Percentiles rank a stretch among this genome's conserved stretches.
Evolutionary conservation across 495 filamentous ascomycete species (phyloP).

Genomic region (Xylaria intraflava): DNA sequence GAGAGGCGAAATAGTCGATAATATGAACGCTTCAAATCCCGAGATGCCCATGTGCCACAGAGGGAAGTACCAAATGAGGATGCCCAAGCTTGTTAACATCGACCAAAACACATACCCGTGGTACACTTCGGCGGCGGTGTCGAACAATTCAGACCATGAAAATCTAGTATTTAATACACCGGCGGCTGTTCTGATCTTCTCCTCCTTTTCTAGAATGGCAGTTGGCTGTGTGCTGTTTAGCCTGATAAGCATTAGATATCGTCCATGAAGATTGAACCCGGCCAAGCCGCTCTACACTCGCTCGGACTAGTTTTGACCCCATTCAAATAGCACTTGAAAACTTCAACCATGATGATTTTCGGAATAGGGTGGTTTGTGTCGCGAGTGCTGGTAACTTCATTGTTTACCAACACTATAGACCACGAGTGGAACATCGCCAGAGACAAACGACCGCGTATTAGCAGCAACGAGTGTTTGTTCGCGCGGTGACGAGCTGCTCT

Average conservation of each 20-base stretch:
- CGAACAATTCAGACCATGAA: slow-evolving; percentile 65
- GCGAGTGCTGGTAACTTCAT: background rate
- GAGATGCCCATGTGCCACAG: slow-evolving; percentile 99
- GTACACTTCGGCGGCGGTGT: slow-evolving; percentile 84
- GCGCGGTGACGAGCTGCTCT: background rate
- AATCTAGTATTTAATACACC: slow-evolving; percentile 67
- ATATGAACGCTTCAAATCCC: slow-evolving; percentile 84
- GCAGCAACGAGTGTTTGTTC: background rate
- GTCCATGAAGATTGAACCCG: background rate
- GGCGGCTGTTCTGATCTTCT: slow-evolving; percentile 69
- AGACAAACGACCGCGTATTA: background rate
- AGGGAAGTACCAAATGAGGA: slow-evolving; percentile 96
- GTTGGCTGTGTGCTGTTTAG: slow-evolving; percentile 60
- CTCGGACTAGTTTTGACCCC: slow-evolving; percentile 15
- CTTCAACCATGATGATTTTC: background rate
- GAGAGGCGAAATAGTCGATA: slow-evolving; percentile 75
- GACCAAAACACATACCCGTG: slow-evolving; percentile 97
- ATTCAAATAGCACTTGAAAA: background rate
- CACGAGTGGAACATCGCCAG: background rate
- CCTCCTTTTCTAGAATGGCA: slow-evolving; percentile 79
- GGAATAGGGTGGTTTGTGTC: background rate
- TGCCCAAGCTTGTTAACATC: slow-evolving; percentile 76
- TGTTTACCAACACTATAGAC: background rate
- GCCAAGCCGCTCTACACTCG: slow-evolving; percentile 20
- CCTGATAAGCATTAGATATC: slow-evolving; percentile 40